These are phyloP conservation scores for Heliocybe sulcata DNA, from an alignment of 1,284 basidiomycete genomes.

Conservation along the genomic window DNA sequence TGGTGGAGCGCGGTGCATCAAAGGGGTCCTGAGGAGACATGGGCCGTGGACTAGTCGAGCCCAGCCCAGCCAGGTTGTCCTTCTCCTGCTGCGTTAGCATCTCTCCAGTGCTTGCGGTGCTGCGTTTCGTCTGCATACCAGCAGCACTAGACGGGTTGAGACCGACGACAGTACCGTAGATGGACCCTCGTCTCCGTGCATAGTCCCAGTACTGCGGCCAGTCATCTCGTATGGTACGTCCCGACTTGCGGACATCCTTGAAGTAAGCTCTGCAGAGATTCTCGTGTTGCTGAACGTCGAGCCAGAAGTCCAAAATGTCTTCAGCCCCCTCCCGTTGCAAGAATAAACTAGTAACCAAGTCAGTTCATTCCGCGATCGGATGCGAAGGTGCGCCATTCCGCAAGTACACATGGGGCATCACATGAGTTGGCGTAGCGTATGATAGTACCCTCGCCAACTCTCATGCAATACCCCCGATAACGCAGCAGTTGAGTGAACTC, in stretches of 20 bases:
- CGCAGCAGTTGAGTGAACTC: slow-evolving; percentile 24
- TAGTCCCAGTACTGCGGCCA: slow-evolving; percentile 98
- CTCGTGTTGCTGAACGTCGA: slow-evolving; percentile 98
- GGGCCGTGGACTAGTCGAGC: slow-evolving; percentile 43
- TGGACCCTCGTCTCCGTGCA: slow-evolving; percentile 79
- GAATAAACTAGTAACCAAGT: slow-evolving; percentile 54
- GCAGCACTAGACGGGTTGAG: slow-evolving; percentile 37
- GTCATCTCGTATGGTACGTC: slow-evolving; percentile 86
- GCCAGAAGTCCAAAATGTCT: slow-evolving; percentile 97
- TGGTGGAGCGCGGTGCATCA: slow-evolving; percentile 55
- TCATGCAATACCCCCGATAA: neutral
- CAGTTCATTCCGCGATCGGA: neutral
- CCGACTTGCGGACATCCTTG: slow-evolving; percentile 94
- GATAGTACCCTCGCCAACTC: neutral
- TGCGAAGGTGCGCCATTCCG: too few relatives aligned
- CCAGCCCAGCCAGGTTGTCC: slow-evolving; percentile 36
- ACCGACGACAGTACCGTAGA: slow-evolving; percentile 87
- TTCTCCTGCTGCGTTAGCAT: slow-evolving; percentile 59
- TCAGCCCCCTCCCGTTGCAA: slow-evolving; percentile 91
- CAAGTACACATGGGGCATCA: neutral
- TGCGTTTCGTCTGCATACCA: slow-evolving; percentile 52
- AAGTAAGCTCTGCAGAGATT: slow-evolving; percentile 98
- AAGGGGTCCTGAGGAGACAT: slow-evolving; percentile 29
- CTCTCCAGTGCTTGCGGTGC: slow-evolving; percentile 68
- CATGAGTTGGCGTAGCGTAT: neutral